Percentiles rank a stretch among this genome's conserved stretches.
These are phyloP conservation scores for Phytophthora podocarpi DNA, from an alignment of 352 stramenopile species.

Conservation along the genomic window DNA sequence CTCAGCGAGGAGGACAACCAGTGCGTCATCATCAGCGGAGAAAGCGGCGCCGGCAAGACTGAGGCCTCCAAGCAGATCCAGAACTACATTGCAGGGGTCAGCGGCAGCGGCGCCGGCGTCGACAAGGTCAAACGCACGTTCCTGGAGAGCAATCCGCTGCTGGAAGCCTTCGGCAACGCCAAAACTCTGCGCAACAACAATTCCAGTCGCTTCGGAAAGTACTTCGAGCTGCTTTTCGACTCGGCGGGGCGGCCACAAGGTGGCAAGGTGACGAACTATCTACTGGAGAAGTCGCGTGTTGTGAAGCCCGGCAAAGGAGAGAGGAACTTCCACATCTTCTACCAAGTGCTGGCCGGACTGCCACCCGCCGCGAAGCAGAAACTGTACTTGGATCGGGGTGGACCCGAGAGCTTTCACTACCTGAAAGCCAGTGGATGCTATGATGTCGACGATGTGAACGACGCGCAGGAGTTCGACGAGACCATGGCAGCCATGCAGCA, in stretches of 20 bases:
- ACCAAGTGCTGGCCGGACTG: constrained; percentile 88
- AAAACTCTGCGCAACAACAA: constrained; percentile 96
- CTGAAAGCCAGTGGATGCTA: constrained; percentile 90
- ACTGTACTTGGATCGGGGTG: constrained; percentile 69
- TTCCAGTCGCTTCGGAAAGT: constrained; percentile 95
- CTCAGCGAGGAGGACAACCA: constrained; percentile 90
- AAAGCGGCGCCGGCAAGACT: constrained; percentile 87
- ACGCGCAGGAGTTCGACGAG: constrained; percentile 89
- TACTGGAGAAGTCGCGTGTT: constrained; percentile 92
- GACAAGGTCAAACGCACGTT: constrained; percentile 92
- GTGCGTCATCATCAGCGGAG: constrained; percentile 90
- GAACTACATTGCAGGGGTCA: constrained; percentile 89
- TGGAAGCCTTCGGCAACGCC: constrained; percentile 97
- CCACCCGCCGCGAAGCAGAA: constrained; percentile 65
- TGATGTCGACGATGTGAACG: constrained; percentile 90
- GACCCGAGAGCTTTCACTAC: constrained; percentile 86
- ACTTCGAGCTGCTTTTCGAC: constrained; percentile 95
- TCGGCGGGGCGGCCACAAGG: constrained; percentile 76
- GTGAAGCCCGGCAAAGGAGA: constrained; percentile 87
- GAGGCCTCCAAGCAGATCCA: constrained; percentile 91
- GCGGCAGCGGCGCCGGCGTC: constrained; percentile 72
- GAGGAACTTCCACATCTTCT: constrained; percentile 96
- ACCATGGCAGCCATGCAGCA: constrained; percentile 90
- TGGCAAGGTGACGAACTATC: constrained; percentile 92
- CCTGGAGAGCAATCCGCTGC: constrained; percentile 94